A percentile compares a stretch with the other conserved stretches of the same genome.
phyloP scores from a whole-genome alignment of 371 early-diverging fungal species.

The Syncephalastrum monosporum region DNA sequence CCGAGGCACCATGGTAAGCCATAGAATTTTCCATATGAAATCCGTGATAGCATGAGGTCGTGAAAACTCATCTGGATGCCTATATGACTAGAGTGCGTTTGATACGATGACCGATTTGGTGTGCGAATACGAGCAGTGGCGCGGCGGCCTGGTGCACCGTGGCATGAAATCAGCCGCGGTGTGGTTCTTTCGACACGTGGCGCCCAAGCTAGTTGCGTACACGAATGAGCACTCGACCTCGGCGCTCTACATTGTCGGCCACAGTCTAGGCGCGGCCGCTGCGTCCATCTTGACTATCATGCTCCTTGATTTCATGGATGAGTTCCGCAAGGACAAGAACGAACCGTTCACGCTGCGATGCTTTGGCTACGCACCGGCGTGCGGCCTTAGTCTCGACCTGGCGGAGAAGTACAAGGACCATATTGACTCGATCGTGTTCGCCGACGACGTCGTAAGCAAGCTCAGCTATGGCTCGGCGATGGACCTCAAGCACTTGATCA shows the following conservation, averaged over 20 bases:
- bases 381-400: conserved; percentile 40
- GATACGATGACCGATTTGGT: conserved; percentile 86
- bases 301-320: conserved; percentile 61
- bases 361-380: conserved; percentile 52
- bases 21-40: neutral
- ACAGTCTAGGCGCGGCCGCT: conserved; percentile 82
- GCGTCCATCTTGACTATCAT: conserved; percentile 80
- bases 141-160: conserved; percentile 81
- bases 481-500: conserved; percentile 47
- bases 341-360: conserved; percentile 35
- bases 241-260: conserved; percentile 73
- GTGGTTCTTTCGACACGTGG: conserved; percentile 73
- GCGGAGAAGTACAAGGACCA: conserved; percentile 45
- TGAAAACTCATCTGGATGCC: no score
- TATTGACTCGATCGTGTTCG: conserved; percentile 50
- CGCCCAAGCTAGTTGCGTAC: conserved; percentile 69
- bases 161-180: conserved; percentile 82
- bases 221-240: conserved; percentile 61
- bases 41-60: no score
- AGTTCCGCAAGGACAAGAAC: conserved; percentile 42
- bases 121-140: conserved; percentile 87
- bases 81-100: conserved; percentile 56
- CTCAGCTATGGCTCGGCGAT: conserved; percentile 52
- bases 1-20: conserved; percentile 78
- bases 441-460: conserved; percentile 51